Conservation (phyloP, 2,329 filamentous ascomycete species). For the Epichloe hybrida region DNA sequence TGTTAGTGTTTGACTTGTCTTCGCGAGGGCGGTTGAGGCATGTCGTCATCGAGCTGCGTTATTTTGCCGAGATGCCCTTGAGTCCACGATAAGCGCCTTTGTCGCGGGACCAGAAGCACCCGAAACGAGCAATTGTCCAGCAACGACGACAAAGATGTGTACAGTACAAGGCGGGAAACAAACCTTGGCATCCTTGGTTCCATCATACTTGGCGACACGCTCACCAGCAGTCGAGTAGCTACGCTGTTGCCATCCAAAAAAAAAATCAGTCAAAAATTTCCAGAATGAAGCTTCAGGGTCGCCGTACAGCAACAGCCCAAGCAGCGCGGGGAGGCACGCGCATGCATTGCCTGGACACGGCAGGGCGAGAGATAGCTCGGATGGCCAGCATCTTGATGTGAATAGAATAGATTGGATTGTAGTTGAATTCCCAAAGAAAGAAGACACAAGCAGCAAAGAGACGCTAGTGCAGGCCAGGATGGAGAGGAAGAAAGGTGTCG, state of each 20-base stretch:
- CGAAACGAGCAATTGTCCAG: background rate
- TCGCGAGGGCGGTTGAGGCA: background rate
- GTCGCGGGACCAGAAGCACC: background rate
- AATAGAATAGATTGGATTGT: slow-evolving; percentile 5
- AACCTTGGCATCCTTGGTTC: slow-evolving; percentile 78
- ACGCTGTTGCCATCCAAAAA: slow-evolving; percentile 34
- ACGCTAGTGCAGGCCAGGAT: slow-evolving; percentile 8
- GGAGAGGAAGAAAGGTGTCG: slow-evolving; percentile 2
- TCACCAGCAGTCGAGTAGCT: slow-evolving; percentile 53
- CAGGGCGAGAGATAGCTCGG: slow-evolving; percentile 56
- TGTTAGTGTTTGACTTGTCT: background rate
- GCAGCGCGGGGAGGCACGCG: slow-evolving; percentile 48
- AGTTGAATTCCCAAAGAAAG: slow-evolving; percentile 11
- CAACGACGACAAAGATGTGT: background rate
- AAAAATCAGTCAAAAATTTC: slow-evolving; percentile 1
- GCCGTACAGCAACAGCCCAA: slow-evolving; percentile 23
- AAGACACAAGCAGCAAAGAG: slow-evolving; percentile 12
- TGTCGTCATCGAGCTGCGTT: background rate
- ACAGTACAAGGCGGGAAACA: slow-evolving; percentile 23
- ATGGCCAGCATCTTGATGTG: slow-evolving; percentile 61
- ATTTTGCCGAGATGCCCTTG: slow-evolving; percentile 13
- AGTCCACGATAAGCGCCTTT: background rate
- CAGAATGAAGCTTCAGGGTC: slow-evolving; percentile 3
- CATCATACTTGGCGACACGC: slow-evolving; percentile 85
- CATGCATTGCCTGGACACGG: slow-evolving; percentile 66